phyloP scores from a whole-genome alignment of 129 eudicot genomes.

The Lactuca saligna region DNA sequence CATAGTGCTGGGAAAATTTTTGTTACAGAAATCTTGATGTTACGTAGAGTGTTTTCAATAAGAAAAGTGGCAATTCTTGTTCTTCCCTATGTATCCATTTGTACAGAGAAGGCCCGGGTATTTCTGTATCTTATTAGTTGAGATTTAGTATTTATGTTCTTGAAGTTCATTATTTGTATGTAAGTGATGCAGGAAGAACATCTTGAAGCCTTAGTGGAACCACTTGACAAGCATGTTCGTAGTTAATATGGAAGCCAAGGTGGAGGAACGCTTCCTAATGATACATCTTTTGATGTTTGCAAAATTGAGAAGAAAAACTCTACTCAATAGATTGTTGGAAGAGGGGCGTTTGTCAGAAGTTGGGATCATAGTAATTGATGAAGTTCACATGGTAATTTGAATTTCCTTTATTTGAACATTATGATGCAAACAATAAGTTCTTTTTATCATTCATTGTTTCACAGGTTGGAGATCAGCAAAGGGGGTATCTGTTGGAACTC shows the following conservation, averaged over 20 bases:
- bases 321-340: constrained; percentile 83
- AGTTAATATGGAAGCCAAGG: constrained; percentile 97
- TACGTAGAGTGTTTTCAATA: too few relatives aligned
- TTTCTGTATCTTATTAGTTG: too few relatives aligned
- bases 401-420: constrained; percentile 13
- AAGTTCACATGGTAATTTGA: constrained; percentile 86
- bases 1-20: too few relatives aligned
- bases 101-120: too few relatives aligned
- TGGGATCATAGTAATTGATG: too few relatives aligned
- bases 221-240: constrained; percentile 67
- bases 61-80: too few relatives aligned
- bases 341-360: constrained; percentile 95
- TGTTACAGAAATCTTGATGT: too few relatives aligned
- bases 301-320: constrained; percentile 97
- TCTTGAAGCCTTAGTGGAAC: too few relatives aligned
- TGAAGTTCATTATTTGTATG: too few relatives aligned
- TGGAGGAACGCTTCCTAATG: constrained; percentile 93
- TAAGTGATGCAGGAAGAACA: too few relatives aligned
- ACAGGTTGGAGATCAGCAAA: constrained; percentile 92
- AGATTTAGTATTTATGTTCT: too few relatives aligned
- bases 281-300: constrained; percentile 91
- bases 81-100: too few relatives aligned
- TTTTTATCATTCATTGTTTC: constrained; percentile 20
- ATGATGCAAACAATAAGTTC: constrained; percentile 8
- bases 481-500: constrained; percentile 99